phyloP scores from a whole-genome alignment of 1,139 yeast genomes.

The Yarrowia galli region DNA sequence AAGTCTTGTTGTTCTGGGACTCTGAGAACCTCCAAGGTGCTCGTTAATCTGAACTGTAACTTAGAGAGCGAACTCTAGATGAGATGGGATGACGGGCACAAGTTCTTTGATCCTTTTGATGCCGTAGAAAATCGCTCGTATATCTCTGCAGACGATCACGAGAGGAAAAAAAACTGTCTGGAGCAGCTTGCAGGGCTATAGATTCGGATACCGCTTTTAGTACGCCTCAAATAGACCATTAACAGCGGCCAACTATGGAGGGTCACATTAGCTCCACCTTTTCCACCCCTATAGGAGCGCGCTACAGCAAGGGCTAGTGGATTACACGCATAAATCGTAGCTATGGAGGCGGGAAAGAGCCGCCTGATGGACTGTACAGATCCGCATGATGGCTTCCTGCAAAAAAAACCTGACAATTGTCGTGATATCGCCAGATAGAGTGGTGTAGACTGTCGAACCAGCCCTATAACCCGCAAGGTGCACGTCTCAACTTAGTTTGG shows the following conservation, averaged over 20 bases:
- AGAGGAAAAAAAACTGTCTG: background rate
- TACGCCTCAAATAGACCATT: background rate
- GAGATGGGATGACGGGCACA: background rate
- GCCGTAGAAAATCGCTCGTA: background rate
- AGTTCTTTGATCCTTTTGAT: background rate
- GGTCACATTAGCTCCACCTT: constrained; percentile 6
- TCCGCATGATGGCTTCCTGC: background rate
- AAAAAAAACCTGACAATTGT: background rate
- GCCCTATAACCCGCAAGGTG: constrained; percentile 20
- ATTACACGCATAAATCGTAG: background rate
- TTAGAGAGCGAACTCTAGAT: background rate
- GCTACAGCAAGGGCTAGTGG: constrained; percentile 11
- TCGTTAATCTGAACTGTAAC: constrained; percentile 7
- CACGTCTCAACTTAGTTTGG: constrained; percentile 22
- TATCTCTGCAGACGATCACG: background rate
- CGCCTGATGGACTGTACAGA: background rate
- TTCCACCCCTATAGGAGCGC: background rate
- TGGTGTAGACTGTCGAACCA: background rate
- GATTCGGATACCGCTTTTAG: background rate
- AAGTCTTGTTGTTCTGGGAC: background rate
- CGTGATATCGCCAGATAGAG: background rate
- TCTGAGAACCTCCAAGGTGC: constrained; percentile 26
- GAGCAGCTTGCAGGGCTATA: background rate
- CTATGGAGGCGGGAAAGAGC: background rate
- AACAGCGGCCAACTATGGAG: background rate